Base-by-base conservation (phyloP, 495 filamentous ascomycete species). In the Neurospora tetraspora region DNA sequence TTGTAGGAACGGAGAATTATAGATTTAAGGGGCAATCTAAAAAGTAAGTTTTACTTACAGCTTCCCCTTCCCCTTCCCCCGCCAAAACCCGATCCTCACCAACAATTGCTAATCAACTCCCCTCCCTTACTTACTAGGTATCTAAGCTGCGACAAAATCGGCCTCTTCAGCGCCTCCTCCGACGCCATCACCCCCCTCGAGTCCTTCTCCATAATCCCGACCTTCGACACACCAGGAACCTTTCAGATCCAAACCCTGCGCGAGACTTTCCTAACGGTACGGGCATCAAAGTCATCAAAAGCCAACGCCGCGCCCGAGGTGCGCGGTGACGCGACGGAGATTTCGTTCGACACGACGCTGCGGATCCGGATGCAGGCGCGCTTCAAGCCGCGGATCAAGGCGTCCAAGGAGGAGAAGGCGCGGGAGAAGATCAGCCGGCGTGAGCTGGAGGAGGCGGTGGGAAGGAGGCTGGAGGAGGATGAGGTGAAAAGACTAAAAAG, bases 291-390 rank as follows among this genome's bases (percentile, higher is more conserved):
- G 2, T 78, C 76, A 0, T 47, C 76, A 45, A 87, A 83, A 75
- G 73, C 77, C 47, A 85, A 78, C 68, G 70, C 40, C 18, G 71
- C 74, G 27, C 84, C 89, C 74, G 91, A 91, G 76, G 88, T 97
- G 23, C 86, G 94, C 31, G 96, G 94, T 6, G 95, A 98, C 81
- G 90, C 89, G 5, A 88, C 88, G 3, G 83, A 83, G 2, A 87
- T 92, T 20, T 89, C 86, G 27, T 94, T 94, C 77, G 89, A 88
- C 72, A 93, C 94, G 74, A 93, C 90, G 23, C 77, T 97, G 71
- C 87, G 92, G 71, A 89, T 98, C 76, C 90, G 96, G 34, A 96
- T 98, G 93, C 96, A 99, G 84, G 93, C 94, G 37, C 85, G 93
- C 69, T 98, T 96, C 80, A 97, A 98, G 85, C 94, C 94, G 59